These are phyloP conservation scores for Zalaria obscura DNA, from an alignment of 2,329 filamentous ascomycete genomes.

Conservation along the genomic window DNA sequence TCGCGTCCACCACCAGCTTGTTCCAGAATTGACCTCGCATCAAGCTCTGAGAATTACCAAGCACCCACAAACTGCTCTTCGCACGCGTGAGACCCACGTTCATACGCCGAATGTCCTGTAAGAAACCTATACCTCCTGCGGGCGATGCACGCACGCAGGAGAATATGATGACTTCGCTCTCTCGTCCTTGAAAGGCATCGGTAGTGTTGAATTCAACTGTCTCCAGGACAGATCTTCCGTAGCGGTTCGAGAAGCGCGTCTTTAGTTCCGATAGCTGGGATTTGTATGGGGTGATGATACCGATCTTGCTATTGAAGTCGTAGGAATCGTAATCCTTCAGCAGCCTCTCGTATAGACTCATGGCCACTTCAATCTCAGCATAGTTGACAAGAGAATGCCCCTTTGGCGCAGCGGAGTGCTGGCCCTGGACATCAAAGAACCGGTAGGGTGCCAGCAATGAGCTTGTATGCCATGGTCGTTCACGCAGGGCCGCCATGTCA, in stretches of 20 bases:
- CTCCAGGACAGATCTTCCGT: slow-evolving; percentile 60
- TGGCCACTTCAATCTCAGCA: slow-evolving; percentile 72
- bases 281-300: slow-evolving; percentile 97
- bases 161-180: slow-evolving; percentile 97
- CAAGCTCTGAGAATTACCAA: slow-evolving; percentile 81
- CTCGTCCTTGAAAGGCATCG: slow-evolving; percentile 91
- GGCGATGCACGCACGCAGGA: slow-evolving; percentile 89
- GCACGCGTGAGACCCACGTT: slow-evolving; percentile 96
- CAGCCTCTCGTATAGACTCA: slow-evolving; percentile 72
- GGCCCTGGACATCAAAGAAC: slow-evolving; percentile 91
- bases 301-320: slow-evolving; percentile 71
- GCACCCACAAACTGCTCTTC: slow-evolving; percentile 90
- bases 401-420: slow-evolving; percentile 64
- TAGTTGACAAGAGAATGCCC: slow-evolving; percentile 85
- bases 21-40: slow-evolving; percentile 84
- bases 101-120: slow-evolving; percentile 97
- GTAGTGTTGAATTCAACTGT: slow-evolving; percentile 96
- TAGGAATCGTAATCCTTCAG: slow-evolving; percentile 53
- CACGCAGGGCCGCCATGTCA: slow-evolving; percentile 63
- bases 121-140: slow-evolving; percentile 94
- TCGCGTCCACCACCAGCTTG: slow-evolving; percentile 71
- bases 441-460: slow-evolving; percentile 77
- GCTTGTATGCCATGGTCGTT: slow-evolving; percentile 74
- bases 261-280: slow-evolving; percentile 75
- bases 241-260: slow-evolving; percentile 55